Conservation (phyloP, 2,329 filamentous ascomycete species). For the Aspergillus novoparasiticus region DNA sequence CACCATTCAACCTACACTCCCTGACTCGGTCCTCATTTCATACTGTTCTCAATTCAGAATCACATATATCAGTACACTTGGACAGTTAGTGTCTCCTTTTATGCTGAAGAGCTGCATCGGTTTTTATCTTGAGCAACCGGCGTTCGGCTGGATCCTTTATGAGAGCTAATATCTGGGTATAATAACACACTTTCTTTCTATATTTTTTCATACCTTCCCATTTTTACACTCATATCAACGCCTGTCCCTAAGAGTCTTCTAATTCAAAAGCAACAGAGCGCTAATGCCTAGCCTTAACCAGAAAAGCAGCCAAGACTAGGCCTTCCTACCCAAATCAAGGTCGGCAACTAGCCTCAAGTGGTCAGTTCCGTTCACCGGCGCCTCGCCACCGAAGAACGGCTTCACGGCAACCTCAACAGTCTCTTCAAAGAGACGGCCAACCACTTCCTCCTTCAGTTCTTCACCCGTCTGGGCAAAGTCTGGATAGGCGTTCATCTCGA, state of each 20-base stretch:
- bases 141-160: neutral
- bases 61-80: neutral
- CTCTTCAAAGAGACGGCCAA: constrained; percentile 75
- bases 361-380: constrained; percentile 23
- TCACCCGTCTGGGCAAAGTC: constrained; percentile 91
- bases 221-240: neutral
- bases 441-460: constrained; percentile 66
- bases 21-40: neutral
- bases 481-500: constrained; percentile 95
- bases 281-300: neutral
- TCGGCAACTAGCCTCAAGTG: constrained; percentile 44
- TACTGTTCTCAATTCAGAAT: neutral
- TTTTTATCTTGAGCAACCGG: neutral
- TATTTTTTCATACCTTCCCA: neutral
- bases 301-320: constrained; percentile 10
- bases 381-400: constrained; percentile 64
- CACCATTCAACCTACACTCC: neutral
- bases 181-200: neutral
- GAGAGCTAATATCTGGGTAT: neutral
- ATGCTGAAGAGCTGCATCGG: neutral
- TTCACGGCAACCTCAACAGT: constrained; percentile 69
- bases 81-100: neutral
- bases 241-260: neutral
- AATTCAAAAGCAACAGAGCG: neutral
- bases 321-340: constrained; percentile 43